Percentiles rank a stretch among this genome's conserved stretches.
These are phyloP conservation scores for Lichtheimia corymbifera DNA, from an alignment of 371 early-diverging fungal species.

Conservation along the genomic window DNA sequence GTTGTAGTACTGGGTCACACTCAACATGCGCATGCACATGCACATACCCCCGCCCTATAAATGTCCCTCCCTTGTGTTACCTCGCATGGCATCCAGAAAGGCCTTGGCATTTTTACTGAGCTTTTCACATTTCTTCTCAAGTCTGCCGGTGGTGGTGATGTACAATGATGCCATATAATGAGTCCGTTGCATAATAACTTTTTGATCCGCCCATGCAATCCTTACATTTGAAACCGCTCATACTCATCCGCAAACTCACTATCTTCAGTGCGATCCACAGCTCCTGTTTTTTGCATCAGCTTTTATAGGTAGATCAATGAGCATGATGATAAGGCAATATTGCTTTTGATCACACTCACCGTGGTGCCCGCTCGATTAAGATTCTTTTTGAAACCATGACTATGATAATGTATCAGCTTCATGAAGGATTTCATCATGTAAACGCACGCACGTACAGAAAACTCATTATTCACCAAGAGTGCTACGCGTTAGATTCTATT, in stretches of 20 bases:
- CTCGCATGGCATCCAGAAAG: conserved; percentile 84
- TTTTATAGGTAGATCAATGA: conserved; percentile 11
- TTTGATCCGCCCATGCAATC: neutral
- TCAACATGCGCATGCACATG: neutral
- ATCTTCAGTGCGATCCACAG: conserved; percentile 80
- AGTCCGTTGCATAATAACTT: too few relatives aligned
- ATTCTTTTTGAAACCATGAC: conserved; percentile 84
- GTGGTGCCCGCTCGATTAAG: conserved; percentile 81
- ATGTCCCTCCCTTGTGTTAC: conserved; percentile 32
- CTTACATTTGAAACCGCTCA: conserved; percentile 75
- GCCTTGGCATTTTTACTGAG: conserved; percentile 91
- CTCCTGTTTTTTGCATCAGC: conserved; percentile 74
- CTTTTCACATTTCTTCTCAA: conserved; percentile 84
- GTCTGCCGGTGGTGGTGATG: too few relatives aligned
- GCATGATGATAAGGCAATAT: neutral
- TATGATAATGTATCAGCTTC: conserved; percentile 15
- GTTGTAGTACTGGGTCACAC: too few relatives aligned
- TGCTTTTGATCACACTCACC: conserved; percentile 42
- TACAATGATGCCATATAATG: neutral
- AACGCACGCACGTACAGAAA: conserved; percentile 5
- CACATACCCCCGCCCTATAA: neutral
- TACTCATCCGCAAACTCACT: conserved; percentile 87
- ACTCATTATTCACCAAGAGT: conserved; percentile 10
- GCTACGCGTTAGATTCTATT: too few relatives aligned
- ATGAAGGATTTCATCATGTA: neutral